Evolutionary conservation across 768 basidiomycete species (phyloP).

Genomic region (Trametes meyenii): DNA sequence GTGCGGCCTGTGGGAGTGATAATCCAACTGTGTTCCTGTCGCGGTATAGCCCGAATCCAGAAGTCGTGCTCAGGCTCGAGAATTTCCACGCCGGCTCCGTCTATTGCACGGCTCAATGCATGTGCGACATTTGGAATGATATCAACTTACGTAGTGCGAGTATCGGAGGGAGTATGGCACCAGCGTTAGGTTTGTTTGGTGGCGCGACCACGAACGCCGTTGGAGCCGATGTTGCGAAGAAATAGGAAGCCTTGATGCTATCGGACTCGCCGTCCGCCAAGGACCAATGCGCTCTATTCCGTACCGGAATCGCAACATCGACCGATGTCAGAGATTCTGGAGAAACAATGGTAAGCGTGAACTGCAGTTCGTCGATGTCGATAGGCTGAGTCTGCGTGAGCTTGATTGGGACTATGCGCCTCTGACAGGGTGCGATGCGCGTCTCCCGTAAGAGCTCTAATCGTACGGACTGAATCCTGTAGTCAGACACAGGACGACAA

Average conservation of each 20-base stretch:
- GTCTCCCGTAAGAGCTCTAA: constrained; percentile 28
- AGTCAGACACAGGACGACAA: background rate
- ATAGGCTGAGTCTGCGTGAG: constrained; percentile 48
- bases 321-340: constrained; percentile 30
- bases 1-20: constrained; percentile 83
- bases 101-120: constrained; percentile 39
- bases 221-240: constrained; percentile 57
- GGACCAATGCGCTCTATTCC: constrained; percentile 49
- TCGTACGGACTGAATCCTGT: constrained; percentile 5
- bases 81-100: constrained; percentile 88
- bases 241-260: constrained; percentile 57
- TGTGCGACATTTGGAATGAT: background rate
- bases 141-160: constrained; percentile 61
- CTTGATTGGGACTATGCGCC: constrained; percentile 57
- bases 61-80: constrained; percentile 46
- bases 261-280: constrained; percentile 33
- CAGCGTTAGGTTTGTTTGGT: constrained; percentile 43
- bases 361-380: constrained; percentile 37
- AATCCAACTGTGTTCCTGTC: constrained; percentile 68
- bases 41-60: constrained; percentile 67
- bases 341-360: constrained; percentile 42
- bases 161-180: constrained; percentile 50
- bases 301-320: constrained; percentile 45
- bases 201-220: constrained; percentile 61
- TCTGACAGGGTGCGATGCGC: constrained; percentile 63